Evolutionary conservation across 805 yeast species (phyloP).

Genomic region (Citeromyces matritensis): DNA sequence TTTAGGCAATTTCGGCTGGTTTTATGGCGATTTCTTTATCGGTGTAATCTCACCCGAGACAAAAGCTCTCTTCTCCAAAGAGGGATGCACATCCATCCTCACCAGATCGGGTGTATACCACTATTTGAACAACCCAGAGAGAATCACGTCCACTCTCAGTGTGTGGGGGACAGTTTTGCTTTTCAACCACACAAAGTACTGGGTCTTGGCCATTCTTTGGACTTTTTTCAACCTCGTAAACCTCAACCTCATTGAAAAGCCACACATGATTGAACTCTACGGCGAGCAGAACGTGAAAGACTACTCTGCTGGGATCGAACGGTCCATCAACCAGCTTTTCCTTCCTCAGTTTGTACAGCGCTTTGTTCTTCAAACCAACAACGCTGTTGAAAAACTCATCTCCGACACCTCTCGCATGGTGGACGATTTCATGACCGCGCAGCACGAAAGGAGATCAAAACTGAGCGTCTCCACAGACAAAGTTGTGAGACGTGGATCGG

Average conservation of each 20-base stretch:
- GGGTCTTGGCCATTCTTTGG: slow-evolving; percentile 47
- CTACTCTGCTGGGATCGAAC: slow-evolving; percentile 31
- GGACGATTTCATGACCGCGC: slow-evolving; percentile 25
- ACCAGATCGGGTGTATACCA: slow-evolving; percentile 74
- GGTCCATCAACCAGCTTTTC: slow-evolving; percentile 13
- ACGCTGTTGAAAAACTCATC: slow-evolving; percentile 21
- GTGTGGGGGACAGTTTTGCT: slow-evolving; percentile 60
- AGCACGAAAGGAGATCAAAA: slow-evolving; percentile 1
- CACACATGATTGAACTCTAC: slow-evolving; percentile 64
- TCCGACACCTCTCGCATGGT: slow-evolving; percentile 23
- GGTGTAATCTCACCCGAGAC: slow-evolving; percentile 25
- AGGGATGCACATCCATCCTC: slow-evolving; percentile 13
- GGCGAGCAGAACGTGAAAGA: slow-evolving; percentile 47
- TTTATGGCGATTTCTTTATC: slow-evolving; percentile 73
- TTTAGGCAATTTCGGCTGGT: slow-evolving; percentile 82
- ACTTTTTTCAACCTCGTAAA: slow-evolving; percentile 49
- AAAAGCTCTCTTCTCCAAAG: too few species aligned
- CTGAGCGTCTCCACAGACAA: background rate
- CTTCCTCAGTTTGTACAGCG: slow-evolving; percentile 7
- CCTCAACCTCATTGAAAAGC: slow-evolving; percentile 59
- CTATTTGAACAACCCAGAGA: slow-evolving; percentile 73
- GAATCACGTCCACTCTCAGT: slow-evolving; percentile 64
- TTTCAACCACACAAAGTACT: slow-evolving; percentile 33
- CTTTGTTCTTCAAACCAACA: slow-evolving; percentile 9
- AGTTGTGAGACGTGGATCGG: too few species aligned